Conservation (phyloP, 306 rosid species). For the Corylus heterophylla region DNA sequence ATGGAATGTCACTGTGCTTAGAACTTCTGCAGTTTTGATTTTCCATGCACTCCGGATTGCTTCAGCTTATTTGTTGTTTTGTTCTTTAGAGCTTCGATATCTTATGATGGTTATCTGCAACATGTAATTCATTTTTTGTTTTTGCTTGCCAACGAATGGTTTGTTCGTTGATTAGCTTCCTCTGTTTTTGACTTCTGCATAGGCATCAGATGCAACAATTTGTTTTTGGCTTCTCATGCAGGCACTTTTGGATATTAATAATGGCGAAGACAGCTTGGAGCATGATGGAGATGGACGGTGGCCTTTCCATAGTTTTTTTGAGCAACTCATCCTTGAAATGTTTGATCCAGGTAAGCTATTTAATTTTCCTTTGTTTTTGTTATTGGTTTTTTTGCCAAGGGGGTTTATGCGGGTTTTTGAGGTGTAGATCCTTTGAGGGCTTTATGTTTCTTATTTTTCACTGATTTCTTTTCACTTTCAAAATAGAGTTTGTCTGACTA, state of each 20-base stretch:
- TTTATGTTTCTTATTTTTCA: background rate
- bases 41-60: background rate
- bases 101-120: background rate
- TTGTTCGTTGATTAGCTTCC: conserved; percentile 3
- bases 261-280: conserved; percentile 69
- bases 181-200: background rate
- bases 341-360: conserved; percentile 80
- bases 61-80: background rate
- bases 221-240: conserved; percentile 35
- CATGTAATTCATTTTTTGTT: background rate
- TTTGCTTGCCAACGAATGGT: conserved; percentile 1
- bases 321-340: conserved; percentile 89
- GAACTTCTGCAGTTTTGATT: background rate
- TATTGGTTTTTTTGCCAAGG: background rate
- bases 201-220: conserved; percentile 14
- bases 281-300: conserved; percentile 78
- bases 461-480: conserved; percentile 8
- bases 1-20: background rate
- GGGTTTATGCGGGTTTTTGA: background rate
- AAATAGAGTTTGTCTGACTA: conserved; percentile 23
- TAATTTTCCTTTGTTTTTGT: background rate
- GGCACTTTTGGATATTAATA: conserved; percentile 46
- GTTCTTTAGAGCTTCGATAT: background rate
- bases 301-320: conserved; percentile 86
- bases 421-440: background rate